phyloP scores from a whole-genome alignment of 768 basidiomycete genomes.

The Mycena kentingensis region DNA sequence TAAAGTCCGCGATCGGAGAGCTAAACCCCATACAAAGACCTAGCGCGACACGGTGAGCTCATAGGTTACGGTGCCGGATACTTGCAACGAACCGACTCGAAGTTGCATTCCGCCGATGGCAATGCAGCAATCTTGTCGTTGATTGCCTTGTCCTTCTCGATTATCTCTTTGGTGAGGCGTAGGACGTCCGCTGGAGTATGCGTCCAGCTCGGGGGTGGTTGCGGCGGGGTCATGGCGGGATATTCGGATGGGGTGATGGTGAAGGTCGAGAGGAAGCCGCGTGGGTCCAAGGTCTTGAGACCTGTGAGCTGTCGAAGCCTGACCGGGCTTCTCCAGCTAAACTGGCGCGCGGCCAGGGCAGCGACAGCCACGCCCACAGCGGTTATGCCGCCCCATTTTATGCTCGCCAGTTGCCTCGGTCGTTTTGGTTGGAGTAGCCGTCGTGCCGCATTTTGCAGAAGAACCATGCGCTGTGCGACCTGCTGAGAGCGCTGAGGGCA shows the following conservation, averaged over 20 bases:
- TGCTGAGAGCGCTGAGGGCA: not conserved
- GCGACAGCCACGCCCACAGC: conserved; percentile 28
- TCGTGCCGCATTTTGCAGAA: conserved; percentile 1
- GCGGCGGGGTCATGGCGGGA: conserved; percentile 63
- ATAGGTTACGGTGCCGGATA: not conserved
- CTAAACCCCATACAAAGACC: conserved; percentile 64
- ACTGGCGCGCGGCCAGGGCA: not conserved
- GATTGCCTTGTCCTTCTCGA: conserved; percentile 54
- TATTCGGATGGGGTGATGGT: conserved; percentile 40
- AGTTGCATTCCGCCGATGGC: conserved; percentile 57
- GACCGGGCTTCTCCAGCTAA: conserved; percentile 3
- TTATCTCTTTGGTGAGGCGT: conserved; percentile 56
- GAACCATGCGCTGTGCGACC: conserved; percentile 7
- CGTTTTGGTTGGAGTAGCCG: conserved; percentile 13
- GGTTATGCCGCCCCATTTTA: conserved; percentile 43
- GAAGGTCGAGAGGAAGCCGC: conserved; percentile 35
- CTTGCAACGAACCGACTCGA: conserved; percentile 56
- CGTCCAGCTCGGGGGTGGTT: conserved; percentile 65
- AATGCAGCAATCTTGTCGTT: conserved; percentile 65
- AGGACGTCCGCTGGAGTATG: conserved; percentile 65
- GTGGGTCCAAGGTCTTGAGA: conserved; percentile 27
- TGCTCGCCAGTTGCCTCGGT: conserved; percentile 4
- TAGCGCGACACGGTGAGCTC: conserved; percentile 30
- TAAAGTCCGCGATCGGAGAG: not conserved
- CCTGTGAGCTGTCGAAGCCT: conserved; percentile 15